These are phyloP conservation scores for Penicillium cataractarum DNA, from an alignment of 495 filamentous ascomycete genomes.

Conservation along the genomic window DNA sequence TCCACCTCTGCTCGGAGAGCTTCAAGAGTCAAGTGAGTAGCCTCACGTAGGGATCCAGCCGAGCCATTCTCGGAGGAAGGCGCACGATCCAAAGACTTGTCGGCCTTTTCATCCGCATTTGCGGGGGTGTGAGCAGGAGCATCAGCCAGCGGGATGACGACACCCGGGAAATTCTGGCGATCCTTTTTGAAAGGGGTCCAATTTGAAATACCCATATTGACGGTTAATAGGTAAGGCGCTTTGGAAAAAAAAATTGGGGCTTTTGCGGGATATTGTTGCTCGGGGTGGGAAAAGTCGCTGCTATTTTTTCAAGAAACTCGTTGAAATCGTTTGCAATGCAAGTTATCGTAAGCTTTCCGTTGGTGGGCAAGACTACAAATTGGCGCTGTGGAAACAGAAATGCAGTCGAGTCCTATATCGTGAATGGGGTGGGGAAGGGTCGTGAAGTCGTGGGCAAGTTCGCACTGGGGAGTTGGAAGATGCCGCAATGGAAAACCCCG, in stretches of 20 bases:
- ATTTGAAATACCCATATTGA: slow-evolving; percentile 32
- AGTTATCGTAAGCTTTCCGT: not conserved
- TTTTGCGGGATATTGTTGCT: not conserved
- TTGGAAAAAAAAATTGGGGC: slow-evolving; percentile 9
- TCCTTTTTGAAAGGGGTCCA: slow-evolving; percentile 59
- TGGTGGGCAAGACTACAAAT: slow-evolving; percentile 23
- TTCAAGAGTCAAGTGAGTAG: slow-evolving; percentile 45
- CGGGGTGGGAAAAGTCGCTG: slow-evolving; percentile 9
- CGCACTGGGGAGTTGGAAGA: not conserved
- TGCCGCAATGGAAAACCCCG: slow-evolving; percentile 14
- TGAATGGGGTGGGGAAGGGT: not conserved
- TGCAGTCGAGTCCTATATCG: slow-evolving; percentile 5
- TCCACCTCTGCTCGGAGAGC: slow-evolving; percentile 51
- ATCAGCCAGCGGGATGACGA: slow-evolving; percentile 56
- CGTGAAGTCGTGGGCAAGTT: slow-evolving; percentile 10
- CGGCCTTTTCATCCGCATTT: slow-evolving; percentile 30
- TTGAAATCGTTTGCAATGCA: not conserved
- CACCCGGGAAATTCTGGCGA: slow-evolving; percentile 50
- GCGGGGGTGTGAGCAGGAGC: slow-evolving; percentile 36
- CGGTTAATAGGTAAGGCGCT: slow-evolving; percentile 29
- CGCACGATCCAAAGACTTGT: slow-evolving; percentile 29
- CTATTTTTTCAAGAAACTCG: slow-evolving; percentile 13
- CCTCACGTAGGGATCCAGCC: slow-evolving; percentile 25
- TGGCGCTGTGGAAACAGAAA: slow-evolving; percentile 22
- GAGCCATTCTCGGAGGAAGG: slow-evolving; percentile 35